Conservation (phyloP, 2,329 filamentous ascomycete genomes). For the Microthyrium microscopicum region DNA sequence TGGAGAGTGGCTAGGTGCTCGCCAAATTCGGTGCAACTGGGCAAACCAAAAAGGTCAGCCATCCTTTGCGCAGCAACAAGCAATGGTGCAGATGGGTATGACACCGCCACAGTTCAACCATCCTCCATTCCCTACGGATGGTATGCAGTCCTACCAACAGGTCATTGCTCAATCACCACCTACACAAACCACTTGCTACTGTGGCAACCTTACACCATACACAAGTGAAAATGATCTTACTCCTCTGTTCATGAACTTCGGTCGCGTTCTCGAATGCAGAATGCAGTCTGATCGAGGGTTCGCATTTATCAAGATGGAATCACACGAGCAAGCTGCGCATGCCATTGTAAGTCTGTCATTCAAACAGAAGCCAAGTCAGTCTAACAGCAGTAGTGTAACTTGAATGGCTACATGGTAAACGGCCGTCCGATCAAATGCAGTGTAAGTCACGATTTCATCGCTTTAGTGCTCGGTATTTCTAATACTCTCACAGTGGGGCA, state of each 20-base stretch:
- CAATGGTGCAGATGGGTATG: constrained; percentile 95
- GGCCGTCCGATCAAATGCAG: constrained; percentile 95
- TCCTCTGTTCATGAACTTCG: constrained; percentile 97
- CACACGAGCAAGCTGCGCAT: constrained; percentile 94
- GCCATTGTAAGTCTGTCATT: too few species aligned
- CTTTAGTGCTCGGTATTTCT: too few species aligned
- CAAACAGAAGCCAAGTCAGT: too few species aligned
- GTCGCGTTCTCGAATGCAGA: constrained; percentile 89
- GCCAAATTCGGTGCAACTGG: constrained; percentile 98
- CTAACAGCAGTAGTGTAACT: too few species aligned
- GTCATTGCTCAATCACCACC: constrained; percentile 84
- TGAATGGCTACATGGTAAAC: constrained; percentile 96
- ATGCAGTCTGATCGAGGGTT: constrained; percentile 98
- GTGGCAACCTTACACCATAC: constrained; percentile 94
- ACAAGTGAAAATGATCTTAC: constrained; percentile 92
- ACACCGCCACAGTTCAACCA: constrained; percentile 94
- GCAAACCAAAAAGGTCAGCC: constrained; percentile 99
- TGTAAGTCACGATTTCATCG: too few species aligned
- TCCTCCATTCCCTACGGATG: constrained; percentile 82
- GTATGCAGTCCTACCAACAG: constrained; percentile 95
- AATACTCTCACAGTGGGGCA: too few species aligned
- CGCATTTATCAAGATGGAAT: constrained; percentile 98
- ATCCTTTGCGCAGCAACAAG: constrained; percentile 93
- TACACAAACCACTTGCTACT: constrained; percentile 98
- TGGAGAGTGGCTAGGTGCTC: constrained; percentile 94